Evolutionary conservation across 352 stramenopile species (phyloP).

Genomic region (Phytophthora ohioensis): DNA sequence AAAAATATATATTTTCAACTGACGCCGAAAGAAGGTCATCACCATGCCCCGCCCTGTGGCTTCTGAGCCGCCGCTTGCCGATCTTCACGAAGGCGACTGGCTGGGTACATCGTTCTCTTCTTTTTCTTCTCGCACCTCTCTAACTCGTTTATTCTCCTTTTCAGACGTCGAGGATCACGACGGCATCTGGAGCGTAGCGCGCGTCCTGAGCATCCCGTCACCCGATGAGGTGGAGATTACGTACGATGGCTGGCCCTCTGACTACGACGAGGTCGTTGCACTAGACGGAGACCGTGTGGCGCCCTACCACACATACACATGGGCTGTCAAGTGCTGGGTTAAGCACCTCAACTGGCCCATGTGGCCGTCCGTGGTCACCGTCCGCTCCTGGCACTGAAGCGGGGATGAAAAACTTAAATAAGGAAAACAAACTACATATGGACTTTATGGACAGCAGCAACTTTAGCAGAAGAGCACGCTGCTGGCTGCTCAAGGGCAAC

Average conservation of each 20-base stretch:
- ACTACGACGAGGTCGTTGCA: conserved; percentile 66
- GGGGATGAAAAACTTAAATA: conserved; percentile 38
- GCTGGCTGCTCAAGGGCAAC: conserved; percentile 32
- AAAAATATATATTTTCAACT: neutral
- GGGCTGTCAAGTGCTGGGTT: conserved; percentile 21
- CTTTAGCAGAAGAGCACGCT: conserved; percentile 40
- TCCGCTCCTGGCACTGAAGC: conserved; percentile 51
- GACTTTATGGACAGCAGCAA: conserved; percentile 58
- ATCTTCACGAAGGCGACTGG: conserved; percentile 16
- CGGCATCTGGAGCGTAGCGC: conserved; percentile 68
- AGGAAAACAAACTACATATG: conserved; percentile 50
- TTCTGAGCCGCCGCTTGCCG: neutral
- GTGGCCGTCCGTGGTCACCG: conserved; percentile 70
- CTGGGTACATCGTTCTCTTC: conserved; percentile 7
- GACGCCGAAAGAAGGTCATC: neutral
- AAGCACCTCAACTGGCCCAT: conserved; percentile 71
- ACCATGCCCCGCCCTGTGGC: conserved; percentile 3
- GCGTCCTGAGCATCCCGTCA: conserved; percentile 41
- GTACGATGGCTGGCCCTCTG: conserved; percentile 65
- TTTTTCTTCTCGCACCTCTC: neutral
- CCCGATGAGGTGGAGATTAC: conserved; percentile 48
- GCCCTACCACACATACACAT: conserved; percentile 52
- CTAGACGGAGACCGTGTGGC: conserved; percentile 60
- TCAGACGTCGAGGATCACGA: conserved; percentile 63
- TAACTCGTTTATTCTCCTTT: neutral